Percentiles rank a stretch among this genome's conserved stretches.
Conservation (phyloP, 805 yeast genomes). For the Metschnikowia borealis region DNA sequence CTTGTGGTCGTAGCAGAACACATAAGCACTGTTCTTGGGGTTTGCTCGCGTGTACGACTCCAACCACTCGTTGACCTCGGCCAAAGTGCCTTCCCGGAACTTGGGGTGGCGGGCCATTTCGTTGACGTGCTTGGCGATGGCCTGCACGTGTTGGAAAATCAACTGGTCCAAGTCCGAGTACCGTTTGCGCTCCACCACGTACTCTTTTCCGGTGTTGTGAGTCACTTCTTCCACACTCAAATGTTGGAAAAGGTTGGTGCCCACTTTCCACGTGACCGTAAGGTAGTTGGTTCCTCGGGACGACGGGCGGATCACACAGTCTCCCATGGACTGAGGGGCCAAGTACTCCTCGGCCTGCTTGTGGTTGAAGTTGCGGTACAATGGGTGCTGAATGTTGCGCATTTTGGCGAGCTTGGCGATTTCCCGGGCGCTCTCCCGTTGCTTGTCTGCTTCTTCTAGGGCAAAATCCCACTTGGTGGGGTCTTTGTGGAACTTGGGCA, state of each 20-base stretch:
- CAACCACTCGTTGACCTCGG: constrained; percentile 82
- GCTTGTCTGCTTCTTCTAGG: constrained; percentile 65
- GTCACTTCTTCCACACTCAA: constrained; percentile 76
- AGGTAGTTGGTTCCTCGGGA: constrained; percentile 84
- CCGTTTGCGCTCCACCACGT: constrained; percentile 61
- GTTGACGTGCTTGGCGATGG: constrained; percentile 75
- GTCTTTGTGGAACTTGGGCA: constrained; percentile 47
- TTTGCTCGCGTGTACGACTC: constrained; percentile 88
- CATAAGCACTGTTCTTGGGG: constrained; percentile 84
- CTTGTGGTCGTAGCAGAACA: constrained; percentile 84
- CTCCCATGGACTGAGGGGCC: constrained; percentile 87
- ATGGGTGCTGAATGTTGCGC: constrained; percentile 86
- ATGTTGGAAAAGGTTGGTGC: constrained; percentile 86
- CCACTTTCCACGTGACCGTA: constrained; percentile 95
- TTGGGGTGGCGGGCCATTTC: constrained; percentile 85
- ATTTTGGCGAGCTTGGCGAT: constrained; percentile 64
- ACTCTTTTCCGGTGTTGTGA: constrained; percentile 56
- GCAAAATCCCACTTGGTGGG: constrained; percentile 75
- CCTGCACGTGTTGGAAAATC: constrained; percentile 80
- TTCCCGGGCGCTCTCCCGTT: constrained; percentile 54
- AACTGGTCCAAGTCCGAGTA: constrained; percentile 92
- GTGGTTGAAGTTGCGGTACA: constrained; percentile 77
- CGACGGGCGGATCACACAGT: constrained; percentile 90
- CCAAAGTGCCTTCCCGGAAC: constrained; percentile 73
- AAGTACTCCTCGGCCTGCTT: constrained; percentile 89